Evolutionary conservation across 805 yeast species (phyloP).

Genomic region (Brettanomyces naardenensis): DNA sequence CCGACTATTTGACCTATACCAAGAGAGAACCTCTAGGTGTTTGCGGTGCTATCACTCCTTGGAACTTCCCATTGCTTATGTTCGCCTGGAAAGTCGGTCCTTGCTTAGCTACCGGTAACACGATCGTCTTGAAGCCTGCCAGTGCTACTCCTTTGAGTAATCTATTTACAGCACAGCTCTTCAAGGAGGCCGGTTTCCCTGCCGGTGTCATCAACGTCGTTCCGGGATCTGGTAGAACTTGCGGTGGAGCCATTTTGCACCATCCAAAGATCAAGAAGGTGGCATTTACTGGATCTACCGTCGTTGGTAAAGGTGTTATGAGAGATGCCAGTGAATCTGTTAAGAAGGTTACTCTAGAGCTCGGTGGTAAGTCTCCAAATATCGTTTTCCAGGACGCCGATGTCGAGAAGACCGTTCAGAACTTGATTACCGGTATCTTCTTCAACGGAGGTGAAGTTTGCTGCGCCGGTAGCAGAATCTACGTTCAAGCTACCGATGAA

Average conservation of each 20-base stretch:
- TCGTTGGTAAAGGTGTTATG: constrained; percentile 66
- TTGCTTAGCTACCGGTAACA: constrained; percentile 70
- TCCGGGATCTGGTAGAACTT: constrained; percentile 66
- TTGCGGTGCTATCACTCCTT: constrained; percentile 78
- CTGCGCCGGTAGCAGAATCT: constrained; percentile 76
- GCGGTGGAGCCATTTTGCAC: constrained; percentile 63
- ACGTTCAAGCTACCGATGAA: constrained; percentile 56
- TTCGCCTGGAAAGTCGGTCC: constrained; percentile 77
- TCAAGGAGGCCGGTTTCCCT: constrained; percentile 65
- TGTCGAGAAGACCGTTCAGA: constrained; percentile 38
- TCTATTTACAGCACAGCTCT: constrained; percentile 50
- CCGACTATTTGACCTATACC: constrained; percentile 55
- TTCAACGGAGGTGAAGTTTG: constrained; percentile 80
- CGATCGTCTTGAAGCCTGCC: constrained; percentile 67
- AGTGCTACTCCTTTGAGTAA: constrained; percentile 73
- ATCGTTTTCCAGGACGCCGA: constrained; percentile 66
- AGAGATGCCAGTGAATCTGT: constrained; percentile 61
- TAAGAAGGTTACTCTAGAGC: constrained; percentile 74
- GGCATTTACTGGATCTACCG: constrained; percentile 80
- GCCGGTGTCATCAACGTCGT: constrained; percentile 68
- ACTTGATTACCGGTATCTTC: constrained; percentile 61
- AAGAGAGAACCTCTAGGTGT: constrained; percentile 73
- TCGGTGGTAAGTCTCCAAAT: constrained; percentile 81
- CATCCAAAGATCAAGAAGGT: constrained; percentile 67
- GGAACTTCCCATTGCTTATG: constrained; percentile 82